Base-by-base conservation (phyloP, 2,329 filamentous ascomycete species). In the Rasamsonia emersonii region DNA sequence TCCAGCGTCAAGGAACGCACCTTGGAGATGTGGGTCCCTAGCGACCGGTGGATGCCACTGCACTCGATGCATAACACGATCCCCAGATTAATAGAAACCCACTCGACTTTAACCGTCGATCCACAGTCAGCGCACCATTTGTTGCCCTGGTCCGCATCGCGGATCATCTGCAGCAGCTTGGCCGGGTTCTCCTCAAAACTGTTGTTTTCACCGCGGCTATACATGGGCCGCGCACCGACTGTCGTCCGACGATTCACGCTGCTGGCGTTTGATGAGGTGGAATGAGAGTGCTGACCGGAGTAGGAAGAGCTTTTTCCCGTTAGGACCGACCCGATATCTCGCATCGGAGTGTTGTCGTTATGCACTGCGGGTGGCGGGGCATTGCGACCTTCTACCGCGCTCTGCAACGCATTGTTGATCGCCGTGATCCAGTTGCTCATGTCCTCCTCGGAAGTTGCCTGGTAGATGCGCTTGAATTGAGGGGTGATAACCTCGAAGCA, bases 401-500 rank as follows among this genome's bases (percentile, higher is more conserved):
- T 93, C 54, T 98, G 91, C 23, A 96, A 66, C 7, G 91, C 93
- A 51, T 96, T 98, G 59, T 98, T 98, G 64, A 98, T 93, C 13
- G 91, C 82, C 14, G 75, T 71, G 46, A 98, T 98, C 91, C 91
- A 98, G 46, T 78, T 89, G 53, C 81, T 86, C 85, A 98, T 93
- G 49, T 98, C 91, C 23, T 98, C 91, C 59, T 96, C 91, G 0
- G 89, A 94, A 2, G 89, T 95, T 24, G 89, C 91, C 62, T 98
- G 91, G 58, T 96, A 98, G 10, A 96, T 88, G 34, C 91, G 79
- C 48, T 93, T 96, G 58, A 81, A 96, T 30, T 91, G 84, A 6
- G 93, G 93, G 1, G 91, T 98, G 38, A 98, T 96, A 31, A 98
- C 85, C 61, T 98, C 91, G 47, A 98, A 98, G 60, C 89, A 96